Base-by-base conservation (phyloP, 768 basidiomycete species). In the Kwoniella europaea region DNA sequence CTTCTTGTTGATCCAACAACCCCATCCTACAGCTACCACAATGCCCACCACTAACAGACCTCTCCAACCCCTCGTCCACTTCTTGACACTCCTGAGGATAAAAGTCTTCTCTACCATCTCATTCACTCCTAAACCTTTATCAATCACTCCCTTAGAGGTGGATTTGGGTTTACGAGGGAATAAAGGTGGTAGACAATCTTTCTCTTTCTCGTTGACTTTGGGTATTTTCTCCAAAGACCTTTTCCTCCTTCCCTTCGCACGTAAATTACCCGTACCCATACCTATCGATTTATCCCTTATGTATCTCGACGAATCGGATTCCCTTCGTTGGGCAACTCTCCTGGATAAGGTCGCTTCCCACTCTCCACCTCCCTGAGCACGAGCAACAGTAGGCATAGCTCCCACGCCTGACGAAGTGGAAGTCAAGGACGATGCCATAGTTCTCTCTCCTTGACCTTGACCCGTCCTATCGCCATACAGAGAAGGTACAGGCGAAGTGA, bases 281-380 rank as follows among this genome's bases (percentile, higher is more conserved):
- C 52, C 24, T 53, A 52, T 42, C 22, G 44, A 13, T 54, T 50
- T 35, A 57, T 57, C 67, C 20, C 20, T 13, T 5, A 13, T 18
- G 15, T 9, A 35, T 35, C 35, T 35, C 7, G 35, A 35, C 35
- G 52, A 29, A 29, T 69, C 75, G 20, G 63, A 60, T 44, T 76
- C 73, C 35, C 75, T 68, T 27, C 78, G 69, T 56, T 75, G 72
- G 3, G 79, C 79, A 6, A 81, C 54, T 18, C 79, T 69, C 22
- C 79, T 59, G 12, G 71, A 73, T 4, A 81, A 65, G 7, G 65
- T 73, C 0, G 79, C 79, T 72, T 81, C 79, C 79, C 79, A 81
- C 58, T 81, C 79, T 15, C 77, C 79, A n/a, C 78, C 76, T 3
- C 76, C 79, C 18, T 73, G 64, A 2, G 76, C 75, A 24, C 76